Evolutionary conservation across 768 basidiomycete genomes (phyloP).

Genomic region (Hysterangium stoloniferum): DNA sequence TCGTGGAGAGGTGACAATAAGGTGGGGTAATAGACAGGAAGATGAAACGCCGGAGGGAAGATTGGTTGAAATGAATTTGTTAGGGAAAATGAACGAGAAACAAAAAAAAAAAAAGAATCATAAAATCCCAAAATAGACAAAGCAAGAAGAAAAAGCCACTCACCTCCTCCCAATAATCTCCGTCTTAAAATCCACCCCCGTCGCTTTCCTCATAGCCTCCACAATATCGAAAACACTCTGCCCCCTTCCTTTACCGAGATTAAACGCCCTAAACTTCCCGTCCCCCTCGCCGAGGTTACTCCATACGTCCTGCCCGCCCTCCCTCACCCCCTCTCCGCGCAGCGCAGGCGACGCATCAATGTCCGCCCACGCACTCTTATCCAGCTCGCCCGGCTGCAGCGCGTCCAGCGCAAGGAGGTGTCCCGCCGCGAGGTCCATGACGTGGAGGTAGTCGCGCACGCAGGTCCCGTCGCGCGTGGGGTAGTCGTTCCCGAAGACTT

Average conservation of each 20-base stretch:
- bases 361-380: conserved; percentile 5
- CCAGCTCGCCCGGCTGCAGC: conserved; percentile 45
- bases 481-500: conserved; percentile 96
- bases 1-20: neutral
- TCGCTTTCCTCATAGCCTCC: conserved; percentile 89
- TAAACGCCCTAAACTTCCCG: conserved; percentile 85
- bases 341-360: conserved; percentile 8
- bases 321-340: neutral
- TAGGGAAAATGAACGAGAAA: neutral
- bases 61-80: conserved; percentile 11
- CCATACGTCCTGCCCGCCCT: conserved; percentile 38
- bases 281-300: conserved; percentile 37
- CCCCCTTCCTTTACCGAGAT: conserved; percentile 89
- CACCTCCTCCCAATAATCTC: conserved; percentile 88
- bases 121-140: neutral
- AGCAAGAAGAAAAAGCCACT: conserved; percentile 28
- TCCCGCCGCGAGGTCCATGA: conserved; percentile 91
- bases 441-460: conserved; percentile 91
- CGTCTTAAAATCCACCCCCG: conserved; percentile 80
- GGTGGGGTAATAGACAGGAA: neutral
- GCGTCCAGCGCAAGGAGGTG: conserved; percentile 89
- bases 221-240: conserved; percentile 91
- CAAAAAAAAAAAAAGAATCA: neutral
- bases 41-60: neutral
- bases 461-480: conserved; percentile 97